Evolutionary conservation across 1,284 basidiomycete genomes (phyloP), one percentile per base, ranked within the genome.

Genomic region (Coniferiporia sulphurascens): DNA sequence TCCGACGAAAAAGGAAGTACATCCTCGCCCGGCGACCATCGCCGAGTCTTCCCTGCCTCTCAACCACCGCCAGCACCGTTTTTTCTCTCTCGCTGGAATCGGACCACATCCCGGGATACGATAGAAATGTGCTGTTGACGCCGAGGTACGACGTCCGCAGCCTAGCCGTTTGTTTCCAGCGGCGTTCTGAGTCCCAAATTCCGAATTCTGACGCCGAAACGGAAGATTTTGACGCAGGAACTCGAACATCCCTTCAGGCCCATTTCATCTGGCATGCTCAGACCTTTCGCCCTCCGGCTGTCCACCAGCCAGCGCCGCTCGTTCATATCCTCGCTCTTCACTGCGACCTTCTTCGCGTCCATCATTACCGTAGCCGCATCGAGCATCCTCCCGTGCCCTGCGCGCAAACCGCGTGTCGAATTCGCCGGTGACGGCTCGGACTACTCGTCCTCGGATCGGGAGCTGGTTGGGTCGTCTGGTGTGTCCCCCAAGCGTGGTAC

Each of bases 311-410:
- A 83, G 71, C 84, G 83, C 59, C 88, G 89, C 68, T 82, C 80
- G 65, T 79, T 91, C 74, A 78, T 90, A 65, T 86, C 90, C 17
- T 82, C 86, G 43, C 83, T 92, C 62, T 93, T 93, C 71, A 85
- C 81, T 64, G 72, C 88, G 67, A 92, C 90, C 2, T 89, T 89
- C 71, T 73, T 89, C 68, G 87, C 86, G 19, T 81, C 87, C 19
- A 78, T 91, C 60, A 63, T 89, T 62, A 92, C 89, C 51, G 90
- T 93, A n/a, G 86, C 87, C 5, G 87, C 86, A 21, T 90, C 89
- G 19, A 83, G 81, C 67, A 75, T 91, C 48, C 74, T 92, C 44
- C 89, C 89, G 61, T 92, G 90, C 66, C 89, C 90, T 8, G 87
- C 82, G 10, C 79, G 81, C 56, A 73, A 76, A 48, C 73, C 79